Conservation (phyloP, 805 yeast genomes). For the Wickerhamiella bombiphila region DNA sequence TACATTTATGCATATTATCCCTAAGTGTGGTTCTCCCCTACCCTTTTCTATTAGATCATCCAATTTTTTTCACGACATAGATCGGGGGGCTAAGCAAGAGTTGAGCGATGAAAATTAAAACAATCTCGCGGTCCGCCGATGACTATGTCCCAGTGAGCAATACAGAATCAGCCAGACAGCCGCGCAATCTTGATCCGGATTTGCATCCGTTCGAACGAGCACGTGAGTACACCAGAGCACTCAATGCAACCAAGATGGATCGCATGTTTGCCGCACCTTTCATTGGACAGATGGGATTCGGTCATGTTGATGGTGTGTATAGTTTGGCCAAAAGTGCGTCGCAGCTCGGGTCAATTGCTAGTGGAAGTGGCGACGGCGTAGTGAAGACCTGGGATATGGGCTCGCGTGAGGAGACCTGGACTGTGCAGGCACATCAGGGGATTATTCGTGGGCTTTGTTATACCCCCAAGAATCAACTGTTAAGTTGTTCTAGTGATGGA, state of each 20-base stretch:
- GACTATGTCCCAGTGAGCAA: slow-evolving; percentile 83
- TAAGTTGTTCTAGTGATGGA: slow-evolving; percentile 86
- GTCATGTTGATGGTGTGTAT: slow-evolving; percentile 92
- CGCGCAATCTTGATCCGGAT: slow-evolving; percentile 85
- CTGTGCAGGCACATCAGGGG: slow-evolving; percentile 81
- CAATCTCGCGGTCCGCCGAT: slow-evolving; percentile 80
- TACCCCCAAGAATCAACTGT: slow-evolving; percentile 45
- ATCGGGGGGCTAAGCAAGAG: not conserved
- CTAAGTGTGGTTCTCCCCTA: not conserved
- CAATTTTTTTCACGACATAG: slow-evolving; percentile 1
- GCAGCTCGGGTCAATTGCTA: slow-evolving; percentile 59
- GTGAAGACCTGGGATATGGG: slow-evolving; percentile 89
- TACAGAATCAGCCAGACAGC: slow-evolving; percentile 73
- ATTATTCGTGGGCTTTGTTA: slow-evolving; percentile 75
- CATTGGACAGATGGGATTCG: slow-evolving; percentile 84
- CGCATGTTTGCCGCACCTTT: slow-evolving; percentile 97
- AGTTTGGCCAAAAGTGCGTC: slow-evolving; percentile 65
- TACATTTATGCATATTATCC: not conserved
- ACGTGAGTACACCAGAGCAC: slow-evolving; percentile 85
- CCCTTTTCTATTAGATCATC: not conserved
- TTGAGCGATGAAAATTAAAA: slow-evolving; percentile 52
- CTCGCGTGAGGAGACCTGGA: slow-evolving; percentile 55
- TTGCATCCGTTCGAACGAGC: slow-evolving; percentile 96
- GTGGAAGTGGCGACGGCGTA: slow-evolving; percentile 92
- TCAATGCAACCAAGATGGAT: slow-evolving; percentile 89